Percentiles rank a stretch among this genome's conserved stretches.
Conservation (phyloP, 192 early-diverging fungal genomes). For the Cetraspora pellucida region DNA sequence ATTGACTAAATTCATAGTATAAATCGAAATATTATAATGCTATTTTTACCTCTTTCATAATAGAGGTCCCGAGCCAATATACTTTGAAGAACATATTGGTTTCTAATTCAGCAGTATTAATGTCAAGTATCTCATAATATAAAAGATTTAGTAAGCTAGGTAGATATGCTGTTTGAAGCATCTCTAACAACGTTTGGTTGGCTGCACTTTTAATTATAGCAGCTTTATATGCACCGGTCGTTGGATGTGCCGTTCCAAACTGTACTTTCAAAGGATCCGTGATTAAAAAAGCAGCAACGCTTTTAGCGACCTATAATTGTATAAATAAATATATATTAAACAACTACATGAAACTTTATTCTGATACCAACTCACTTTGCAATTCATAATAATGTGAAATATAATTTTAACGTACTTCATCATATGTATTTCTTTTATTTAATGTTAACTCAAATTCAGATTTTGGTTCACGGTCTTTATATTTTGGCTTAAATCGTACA, state of each 20-base stretch:
- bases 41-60: constrained; percentile 73
- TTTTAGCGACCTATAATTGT: constrained; percentile 58
- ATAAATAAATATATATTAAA: background rate
- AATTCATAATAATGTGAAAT: too few species aligned
- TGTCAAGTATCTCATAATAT: constrained; percentile 83
- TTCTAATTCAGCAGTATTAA: constrained; percentile 81
- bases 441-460: constrained; percentile 54
- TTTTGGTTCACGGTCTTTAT: constrained; percentile 43
- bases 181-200: constrained; percentile 41
- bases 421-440: constrained; percentile 71
- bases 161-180: constrained; percentile 42
- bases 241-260: constrained; percentile 52
- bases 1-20: too few species aligned
- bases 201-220: constrained; percentile 38
- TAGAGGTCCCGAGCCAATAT: constrained; percentile 61
- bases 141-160: too few species aligned
- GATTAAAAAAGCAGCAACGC: constrained; percentile 61
- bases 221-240: constrained; percentile 36
- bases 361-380: too few species aligned
- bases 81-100: constrained; percentile 73
- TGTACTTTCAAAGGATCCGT: constrained; percentile 75
- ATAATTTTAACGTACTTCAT: constrained; percentile 38
- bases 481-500: constrained; percentile 70
- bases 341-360: too few species aligned
- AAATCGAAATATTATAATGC: too few species aligned